These are phyloP conservation scores for Nelumbo lutea DNA, from an alignment of 164 flowering plant genomes.

Conservation along the genomic window DNA sequence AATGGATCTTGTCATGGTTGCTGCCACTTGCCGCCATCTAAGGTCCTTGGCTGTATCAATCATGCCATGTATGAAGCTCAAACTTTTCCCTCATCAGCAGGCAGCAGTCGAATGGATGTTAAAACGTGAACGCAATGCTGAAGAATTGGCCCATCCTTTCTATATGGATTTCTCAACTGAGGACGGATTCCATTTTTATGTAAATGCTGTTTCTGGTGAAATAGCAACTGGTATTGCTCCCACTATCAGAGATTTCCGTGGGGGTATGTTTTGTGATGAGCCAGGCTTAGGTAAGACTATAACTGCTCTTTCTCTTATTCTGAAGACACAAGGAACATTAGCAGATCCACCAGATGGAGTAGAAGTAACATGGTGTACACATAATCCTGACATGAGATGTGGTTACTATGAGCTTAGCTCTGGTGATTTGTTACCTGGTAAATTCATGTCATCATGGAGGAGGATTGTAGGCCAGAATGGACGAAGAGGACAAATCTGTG, in stretches of 20 bases:
- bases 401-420: conserved; percentile 78
- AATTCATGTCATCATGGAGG: conserved; percentile 18
- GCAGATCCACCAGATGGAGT: conserved; percentile 78
- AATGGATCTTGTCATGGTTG: conserved; percentile 59
- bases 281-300: conserved; percentile 97
- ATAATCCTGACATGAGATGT: conserved; percentile 55
- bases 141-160: conserved; percentile 66
- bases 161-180: conserved; percentile 53
- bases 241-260: conserved; percentile 70
- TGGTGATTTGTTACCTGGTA: conserved; percentile 19
- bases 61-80: conserved; percentile 90
- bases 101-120: conserved; percentile 98
- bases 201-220: conserved; percentile 73
- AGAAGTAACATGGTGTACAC: conserved; percentile 62
- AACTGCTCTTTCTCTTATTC: conserved; percentile 84
- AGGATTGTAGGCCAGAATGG: conserved; percentile 29
- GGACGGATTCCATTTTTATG: conserved; percentile 65
- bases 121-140: conserved; percentile 58
- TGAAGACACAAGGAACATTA: conserved; percentile 83
- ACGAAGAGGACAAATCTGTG: conserved; percentile 36
- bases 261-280: conserved; percentile 99
- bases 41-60: conserved; percentile 61
- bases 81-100: conserved; percentile 89
- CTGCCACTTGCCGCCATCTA: conserved; percentile 81
- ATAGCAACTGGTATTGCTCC: conserved; percentile 57